Conservation (phyloP, 202 grass and related monocot species). For the Setaria viridis region DNA sequence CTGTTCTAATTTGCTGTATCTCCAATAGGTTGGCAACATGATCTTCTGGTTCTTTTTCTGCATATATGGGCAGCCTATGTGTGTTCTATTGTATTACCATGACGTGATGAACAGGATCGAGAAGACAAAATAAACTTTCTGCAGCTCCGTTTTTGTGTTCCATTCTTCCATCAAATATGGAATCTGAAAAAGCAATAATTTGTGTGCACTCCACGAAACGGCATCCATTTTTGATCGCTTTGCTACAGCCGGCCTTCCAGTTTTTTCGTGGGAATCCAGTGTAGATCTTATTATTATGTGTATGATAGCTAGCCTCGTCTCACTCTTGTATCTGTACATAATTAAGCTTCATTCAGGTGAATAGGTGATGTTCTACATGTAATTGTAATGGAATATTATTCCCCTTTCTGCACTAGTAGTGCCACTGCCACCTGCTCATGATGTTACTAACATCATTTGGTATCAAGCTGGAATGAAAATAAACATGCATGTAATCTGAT, state of each 20-base stretch:
- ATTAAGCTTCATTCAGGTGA: background rate
- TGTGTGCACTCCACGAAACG: background rate
- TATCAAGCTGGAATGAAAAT: background rate
- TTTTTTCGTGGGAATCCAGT: slow-evolving; percentile 4
- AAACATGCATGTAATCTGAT: background rate
- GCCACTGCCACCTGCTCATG: background rate
- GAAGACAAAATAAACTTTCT: slow-evolving; percentile 32
- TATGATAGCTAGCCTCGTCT: background rate
- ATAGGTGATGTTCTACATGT: slow-evolving; percentile 4
- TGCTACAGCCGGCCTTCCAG: background rate
- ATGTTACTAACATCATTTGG: background rate
- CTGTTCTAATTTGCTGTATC: slow-evolving; percentile 21
- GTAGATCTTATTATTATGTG: slow-evolving; percentile 7
- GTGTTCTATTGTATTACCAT: slow-evolving; percentile 76
- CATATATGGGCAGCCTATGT: slow-evolving; percentile 82
- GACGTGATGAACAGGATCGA: slow-evolving; percentile 80
- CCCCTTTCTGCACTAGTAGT: background rate
- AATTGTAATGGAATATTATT: slow-evolving; percentile 2
- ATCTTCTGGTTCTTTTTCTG: slow-evolving; percentile 89
- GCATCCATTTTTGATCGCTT: background rate
- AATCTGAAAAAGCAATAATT: slow-evolving; percentile 44
- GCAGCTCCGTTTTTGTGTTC: background rate
- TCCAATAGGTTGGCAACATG: slow-evolving; percentile 79
- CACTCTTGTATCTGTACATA: slow-evolving; percentile 42
- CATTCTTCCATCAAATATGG: slow-evolving; percentile 3